Conservation (phyloP, 2,329 filamentous ascomycete genomes). For the Pseudocercospora macadamiae region DNA sequence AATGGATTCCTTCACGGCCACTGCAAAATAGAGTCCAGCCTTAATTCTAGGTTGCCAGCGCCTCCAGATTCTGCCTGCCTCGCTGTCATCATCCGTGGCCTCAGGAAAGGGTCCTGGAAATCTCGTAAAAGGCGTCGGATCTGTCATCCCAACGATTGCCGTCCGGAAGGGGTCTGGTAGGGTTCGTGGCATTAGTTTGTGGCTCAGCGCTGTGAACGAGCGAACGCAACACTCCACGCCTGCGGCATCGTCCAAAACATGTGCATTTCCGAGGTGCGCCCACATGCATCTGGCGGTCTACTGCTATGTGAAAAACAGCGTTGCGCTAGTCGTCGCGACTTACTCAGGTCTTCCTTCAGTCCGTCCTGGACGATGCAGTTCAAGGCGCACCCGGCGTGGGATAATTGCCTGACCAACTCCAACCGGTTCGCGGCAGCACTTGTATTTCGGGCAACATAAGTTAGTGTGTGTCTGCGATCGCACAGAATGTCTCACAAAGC, state of each 20-base stretch:
- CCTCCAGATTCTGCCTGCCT: neutral
- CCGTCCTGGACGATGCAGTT: neutral
- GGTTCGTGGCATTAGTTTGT: too few relatives aligned
- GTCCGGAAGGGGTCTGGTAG: neutral
- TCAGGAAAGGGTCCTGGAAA: neutral
- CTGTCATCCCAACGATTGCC: neutral
- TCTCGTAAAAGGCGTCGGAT: neutral
- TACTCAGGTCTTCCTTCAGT: neutral
- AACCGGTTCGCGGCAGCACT: neutral
- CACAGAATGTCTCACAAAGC: too few relatives aligned
- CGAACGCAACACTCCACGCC: neutral
- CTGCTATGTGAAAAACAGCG: neutral
- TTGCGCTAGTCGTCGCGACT: neutral
- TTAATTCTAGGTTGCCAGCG: neutral
- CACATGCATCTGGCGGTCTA: neutral
- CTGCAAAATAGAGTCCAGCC: neutral
- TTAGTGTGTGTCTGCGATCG: neutral
- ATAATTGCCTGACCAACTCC: neutral
- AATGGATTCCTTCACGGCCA: neutral
- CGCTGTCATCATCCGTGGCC: neutral
- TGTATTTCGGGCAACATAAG: too few relatives aligned
- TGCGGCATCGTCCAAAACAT: neutral
- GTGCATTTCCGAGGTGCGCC: neutral
- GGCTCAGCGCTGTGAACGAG: too few relatives aligned
- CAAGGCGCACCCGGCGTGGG: neutral